A percentile compares a stretch with the other conserved stretches of the same genome.
Conservation (phyloP, 73 alveolate genomes). For the Paramecium caudatum region DNA sequence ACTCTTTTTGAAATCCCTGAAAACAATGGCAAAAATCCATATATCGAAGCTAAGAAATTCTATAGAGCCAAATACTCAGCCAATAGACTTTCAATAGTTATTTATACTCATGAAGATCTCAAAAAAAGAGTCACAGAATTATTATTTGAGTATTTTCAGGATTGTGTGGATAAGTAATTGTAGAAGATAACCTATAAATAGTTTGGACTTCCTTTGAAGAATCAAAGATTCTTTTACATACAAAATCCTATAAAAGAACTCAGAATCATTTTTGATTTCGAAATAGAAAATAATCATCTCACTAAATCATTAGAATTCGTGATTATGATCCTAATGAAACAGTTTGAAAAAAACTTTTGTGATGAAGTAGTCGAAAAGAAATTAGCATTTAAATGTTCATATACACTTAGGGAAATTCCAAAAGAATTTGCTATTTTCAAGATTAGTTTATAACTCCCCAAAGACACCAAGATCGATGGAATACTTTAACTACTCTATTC, state of each 20-base stretch:
- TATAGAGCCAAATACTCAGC: constrained; percentile 57
- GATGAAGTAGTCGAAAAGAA: not conserved
- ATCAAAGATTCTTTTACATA: constrained; percentile 18
- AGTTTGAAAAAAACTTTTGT: constrained; percentile 39
- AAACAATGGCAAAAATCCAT: constrained; percentile 31
- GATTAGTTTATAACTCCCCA: not conserved
- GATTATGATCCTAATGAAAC: not conserved
- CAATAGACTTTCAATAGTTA: constrained; percentile 45
- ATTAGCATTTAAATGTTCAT: not conserved
- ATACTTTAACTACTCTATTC: not conserved
- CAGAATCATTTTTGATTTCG: constrained; percentile 28
- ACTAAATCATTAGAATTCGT: constrained; percentile 51
- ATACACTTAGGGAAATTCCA: constrained; percentile 49
- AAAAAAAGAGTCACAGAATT: constrained; percentile 65
- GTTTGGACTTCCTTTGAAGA: constrained; percentile 43
- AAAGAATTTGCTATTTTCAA: constrained; percentile 45
- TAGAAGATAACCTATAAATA: not conserved
- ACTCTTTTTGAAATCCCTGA: constrained; percentile 54
- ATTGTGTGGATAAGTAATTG: constrained; percentile 30
- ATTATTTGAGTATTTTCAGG: constrained; percentile 54
- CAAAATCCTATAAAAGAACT: not conserved
- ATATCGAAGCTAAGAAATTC: constrained; percentile 51
- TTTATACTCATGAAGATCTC: constrained; percentile 56
- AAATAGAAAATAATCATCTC: not conserved
- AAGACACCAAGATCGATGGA: not conserved